Percentiles rank a stretch among this genome's conserved stretches.
Conservation (phyloP, 2,329 filamentous ascomycete species). For the Exophiala alcalophila region DNA sequence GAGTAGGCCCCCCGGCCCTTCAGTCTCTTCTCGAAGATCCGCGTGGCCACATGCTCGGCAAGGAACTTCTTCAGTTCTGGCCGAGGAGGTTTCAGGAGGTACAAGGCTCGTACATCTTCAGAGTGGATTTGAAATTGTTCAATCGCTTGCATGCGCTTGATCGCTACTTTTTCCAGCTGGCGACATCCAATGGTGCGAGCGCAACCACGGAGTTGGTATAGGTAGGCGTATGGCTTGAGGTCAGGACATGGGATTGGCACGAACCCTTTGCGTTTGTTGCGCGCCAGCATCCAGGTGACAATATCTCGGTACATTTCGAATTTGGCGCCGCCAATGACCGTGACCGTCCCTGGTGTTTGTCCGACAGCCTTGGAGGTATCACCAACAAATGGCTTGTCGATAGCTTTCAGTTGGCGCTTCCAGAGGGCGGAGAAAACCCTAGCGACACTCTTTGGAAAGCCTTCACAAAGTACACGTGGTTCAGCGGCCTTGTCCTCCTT, state of each 20-base stretch:
- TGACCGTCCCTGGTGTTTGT: slow-evolving; percentile 9
- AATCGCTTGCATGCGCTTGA: slow-evolving; percentile 18
- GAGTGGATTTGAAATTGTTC: slow-evolving; percentile 20
- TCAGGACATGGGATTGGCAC: slow-evolving; percentile 3
- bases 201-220: slow-evolving; percentile 11
- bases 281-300: slow-evolving; percentile 25
- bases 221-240: slow-evolving; percentile 13
- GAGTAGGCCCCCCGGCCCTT: slow-evolving; percentile 15
- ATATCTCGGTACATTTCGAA: slow-evolving; percentile 19
- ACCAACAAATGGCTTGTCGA: slow-evolving; percentile 3
- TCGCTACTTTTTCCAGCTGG: slow-evolving; percentile 10
- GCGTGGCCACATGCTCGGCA: slow-evolving; percentile 19
- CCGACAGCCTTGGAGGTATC: slow-evolving; percentile 2
- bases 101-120: slow-evolving; percentile 23
- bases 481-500: not conserved
- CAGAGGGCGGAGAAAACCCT: slow-evolving; percentile 20
- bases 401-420: slow-evolving; percentile 6
- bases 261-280: slow-evolving; percentile 21
- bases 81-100: slow-evolving; percentile 6
- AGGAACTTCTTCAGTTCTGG: slow-evolving; percentile 15
- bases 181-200: slow-evolving; percentile 20
- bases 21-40: slow-evolving; percentile 17
- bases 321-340: slow-evolving; percentile 16
- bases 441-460: slow-evolving; percentile 17
- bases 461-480: slow-evolving; percentile 11